Evolutionary conservation across 805 yeast species (phyloP), one percentile per base, ranked within the genome.

Genomic region (Metschnikowia proteae): DNA sequence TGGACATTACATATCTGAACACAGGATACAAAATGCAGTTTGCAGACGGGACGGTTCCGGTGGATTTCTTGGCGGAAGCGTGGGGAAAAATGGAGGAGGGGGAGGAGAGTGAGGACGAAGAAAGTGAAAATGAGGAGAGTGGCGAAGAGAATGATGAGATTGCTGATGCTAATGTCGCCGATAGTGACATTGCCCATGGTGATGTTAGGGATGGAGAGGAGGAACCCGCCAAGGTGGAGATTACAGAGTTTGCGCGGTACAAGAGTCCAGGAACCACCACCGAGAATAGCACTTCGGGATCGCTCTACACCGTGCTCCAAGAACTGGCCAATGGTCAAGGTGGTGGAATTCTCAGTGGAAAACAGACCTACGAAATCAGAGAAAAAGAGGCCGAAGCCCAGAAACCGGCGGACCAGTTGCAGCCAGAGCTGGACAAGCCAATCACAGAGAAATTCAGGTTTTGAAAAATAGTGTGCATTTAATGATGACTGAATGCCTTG

Each of bases 161-260:
- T 17, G 17, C 17, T 1, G 17, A 17, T 17, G 17, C 17, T 17
- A 17, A 17, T 17, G 17, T 17, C 17, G 17, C 17, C 17, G 23
- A 31, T 6, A 25, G 26, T 8, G 41, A 17, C 6, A 13, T 13
- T 28, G 33, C 33, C 9, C 29, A 30, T 6, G 44, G 28, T 11
- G 28, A 30, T 66, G 64, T 3, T 66, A 60, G 70, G 11, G 83
- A 78, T 2, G 84, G 79, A 3, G 84, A 76, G 1, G 85, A 79
- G 11, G 84, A 73, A 1, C 56, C 59, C 1, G 49, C 34, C n/a
- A 47, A 46, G 32, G 52, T 56, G 27, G 53, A 49, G 11, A 54
- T 56, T 27, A 38, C 57, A 4, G 60, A 54, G 34, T 53, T 23
- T 22, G 13, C 26, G 29, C 22, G 33, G 10, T 25, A 26, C 48